Base-by-base conservation (phyloP, 78 protist species). In the Guillardia theta region DNA sequence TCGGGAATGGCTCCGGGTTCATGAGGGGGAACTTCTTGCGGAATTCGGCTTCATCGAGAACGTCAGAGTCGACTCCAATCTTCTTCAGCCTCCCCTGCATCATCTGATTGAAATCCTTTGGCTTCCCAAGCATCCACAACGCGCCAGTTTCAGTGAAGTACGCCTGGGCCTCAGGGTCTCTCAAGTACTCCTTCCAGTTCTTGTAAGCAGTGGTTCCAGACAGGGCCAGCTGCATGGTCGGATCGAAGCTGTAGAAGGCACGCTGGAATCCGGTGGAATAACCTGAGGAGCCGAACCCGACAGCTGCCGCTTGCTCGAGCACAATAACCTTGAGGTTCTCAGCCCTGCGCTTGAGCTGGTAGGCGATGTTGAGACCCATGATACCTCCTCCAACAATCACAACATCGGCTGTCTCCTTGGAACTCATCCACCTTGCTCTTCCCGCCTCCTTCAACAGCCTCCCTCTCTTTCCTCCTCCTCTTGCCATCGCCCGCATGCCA, bases 361-460 rank as follows among this genome's bases (percentile, higher is more conserved):
- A 80, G 53, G 92, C 92, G 92, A 80, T 45, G 54, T 80, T 80
- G 92, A 80, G 92, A 12, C 92, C 92, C 92, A 80, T 80, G 54
- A 80, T 80, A 10, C 92, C 92, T 24, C 70, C 70, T 24, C 70
- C 70, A 30, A 24, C 21, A 30, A 58, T 64, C 46, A 64, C 39
- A 10, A 64, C 80, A 43, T 64, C 80, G n/a, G 80, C 8, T n/a
- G n/a, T n/a, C n/a, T n/a, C n/a, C n/a, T n/a, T n/a, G n/a, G n/a
- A n/a, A n/a, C n/a, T n/a, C n/a, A n/a, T n/a, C n/a, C n/a, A n/a
- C n/a, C n/a, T n/a, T n/a, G n/a, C n/a, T n/a, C n/a, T n/a, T n/a
- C n/a, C n/a, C n/a, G n/a, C n/a, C n/a, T n/a, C n/a, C n/a, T n/a
- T n/a, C n/a, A n/a, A n/a, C n/a, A n/a, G n/a, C n/a, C n/a, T n/a